Conservation (phyloP, 1,284 basidiomycete species). For the Ceratobasidium sp. region DNA sequence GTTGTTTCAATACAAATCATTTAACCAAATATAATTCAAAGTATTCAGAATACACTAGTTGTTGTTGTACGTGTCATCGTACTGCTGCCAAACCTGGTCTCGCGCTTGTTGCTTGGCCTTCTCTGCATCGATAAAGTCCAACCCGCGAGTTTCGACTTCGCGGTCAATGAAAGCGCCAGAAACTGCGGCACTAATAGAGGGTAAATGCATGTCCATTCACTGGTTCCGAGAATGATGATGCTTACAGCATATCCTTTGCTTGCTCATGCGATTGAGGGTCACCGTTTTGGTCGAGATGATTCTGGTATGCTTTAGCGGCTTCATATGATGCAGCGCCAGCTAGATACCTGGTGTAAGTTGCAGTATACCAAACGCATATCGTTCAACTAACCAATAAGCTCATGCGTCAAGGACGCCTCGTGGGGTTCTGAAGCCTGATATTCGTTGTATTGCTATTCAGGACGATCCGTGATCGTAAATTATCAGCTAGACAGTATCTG, state of each 20-base stretch:
- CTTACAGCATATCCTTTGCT: slow-evolving; percentile 41
- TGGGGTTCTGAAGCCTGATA: too few relatives aligned
- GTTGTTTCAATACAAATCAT: background rate
- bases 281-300: slow-evolving; percentile 16
- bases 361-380: background rate
- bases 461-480: too few relatives aligned
- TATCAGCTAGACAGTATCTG: too few relatives aligned
- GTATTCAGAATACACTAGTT: background rate
- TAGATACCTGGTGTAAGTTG: background rate
- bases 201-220: slow-evolving; percentile 30
- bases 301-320: background rate
- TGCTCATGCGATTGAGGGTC: slow-evolving; percentile 29
- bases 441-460: too few relatives aligned
- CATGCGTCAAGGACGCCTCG: background rate
- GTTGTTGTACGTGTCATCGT: background rate
- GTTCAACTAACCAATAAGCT: background rate
- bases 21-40: background rate
- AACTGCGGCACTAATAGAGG: slow-evolving; percentile 43
- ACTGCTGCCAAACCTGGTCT: slow-evolving; percentile 12
- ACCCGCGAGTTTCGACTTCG: slow-evolving; percentile 45
- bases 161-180: slow-evolving; percentile 47
- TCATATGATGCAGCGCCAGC: background rate
- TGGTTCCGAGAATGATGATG: background rate
- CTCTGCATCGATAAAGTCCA: slow-evolving; percentile 45
- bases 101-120: slow-evolving; percentile 48